Base-by-base conservation (phyloP, 164 flowering plant genomes). In the Platanus orientalis region DNA sequence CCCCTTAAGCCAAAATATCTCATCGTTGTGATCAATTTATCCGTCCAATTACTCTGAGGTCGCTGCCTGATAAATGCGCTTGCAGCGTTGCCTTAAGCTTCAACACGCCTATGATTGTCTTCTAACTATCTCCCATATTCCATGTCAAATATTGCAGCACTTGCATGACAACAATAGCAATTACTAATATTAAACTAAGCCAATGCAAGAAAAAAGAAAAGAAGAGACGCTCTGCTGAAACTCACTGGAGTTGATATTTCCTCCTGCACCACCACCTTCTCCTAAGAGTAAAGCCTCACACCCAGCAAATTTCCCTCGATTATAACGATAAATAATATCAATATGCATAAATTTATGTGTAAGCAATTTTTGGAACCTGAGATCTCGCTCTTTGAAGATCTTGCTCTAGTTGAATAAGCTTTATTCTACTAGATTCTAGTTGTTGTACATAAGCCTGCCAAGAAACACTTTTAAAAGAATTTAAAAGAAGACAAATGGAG, bases 81-180 rank as follows among this genome's bases (percentile, higher is more conserved):
- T 92, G 92, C 57, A 92, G 21, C 1, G 80, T 92, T 0, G 86
- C 68, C 30, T 91, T 70, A 13, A 95, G 90, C 79, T 95, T 97
- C 2, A 84, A 69, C 84, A 92, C 83, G 94, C 73, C 91, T 71
- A 4, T 78, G 83, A 16, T 90, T 84, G 12, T 95, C 97, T 29
- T 95, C 97, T 61, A 95, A 21, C 99, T 97, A 95, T 66, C 97
- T 82, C 60, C 87, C 78, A 63, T 92, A 87, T 62, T 95, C 99
- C 94, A 95, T 81, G 71, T 95, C 99, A 62, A 95, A 95, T 20
- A 90, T 76, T 36, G 97, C 94, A 25, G 88, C 97, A 30, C 93
- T 97, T 95, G 56, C 25, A 34, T 34, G 39, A 34, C 5, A 34
- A 34, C 39, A 34, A 34, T 10, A 10, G n/a, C n/a, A n/a, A n/a